A percentile compares a stretch with the other conserved stretches of the same genome.
Conservation (phyloP, 257 asterid species). For the Osmanthus fragrans region DNA sequence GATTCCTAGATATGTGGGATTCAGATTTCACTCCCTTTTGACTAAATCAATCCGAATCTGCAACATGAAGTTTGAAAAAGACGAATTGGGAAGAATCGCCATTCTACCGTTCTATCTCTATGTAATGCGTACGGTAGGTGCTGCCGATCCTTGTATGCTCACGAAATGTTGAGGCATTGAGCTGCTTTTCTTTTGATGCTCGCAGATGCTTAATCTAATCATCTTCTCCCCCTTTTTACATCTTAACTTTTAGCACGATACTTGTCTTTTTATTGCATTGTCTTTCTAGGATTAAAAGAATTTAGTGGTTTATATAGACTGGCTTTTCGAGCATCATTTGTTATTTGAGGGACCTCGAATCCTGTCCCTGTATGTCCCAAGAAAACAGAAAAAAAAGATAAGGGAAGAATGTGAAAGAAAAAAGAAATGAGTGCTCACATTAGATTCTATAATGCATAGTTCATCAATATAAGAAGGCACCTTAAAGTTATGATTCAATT, state of each 20-base stretch:
- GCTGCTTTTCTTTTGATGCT: neutral
- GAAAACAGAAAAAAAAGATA: neutral
- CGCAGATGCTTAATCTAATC: neutral
- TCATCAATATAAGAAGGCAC: neutral
- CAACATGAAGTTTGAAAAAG: slow-evolving; percentile 84
- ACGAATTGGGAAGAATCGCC: slow-evolving; percentile 96
- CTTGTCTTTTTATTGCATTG: neutral
- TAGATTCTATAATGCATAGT: neutral
- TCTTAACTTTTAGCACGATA: neutral
- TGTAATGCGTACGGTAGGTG: slow-evolving; percentile 95
- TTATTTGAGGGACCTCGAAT: neutral
- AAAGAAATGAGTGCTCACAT: neutral
- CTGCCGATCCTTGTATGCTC: slow-evolving; percentile 15
- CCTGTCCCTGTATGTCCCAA: neutral
- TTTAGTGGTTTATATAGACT: neutral
- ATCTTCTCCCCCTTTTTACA: neutral
- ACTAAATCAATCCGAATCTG: too few relatives aligned
- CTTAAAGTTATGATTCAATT: neutral
- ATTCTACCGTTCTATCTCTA: slow-evolving; percentile 97
- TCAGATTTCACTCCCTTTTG: too few relatives aligned
- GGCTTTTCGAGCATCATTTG: neutral
- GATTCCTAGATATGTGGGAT: too few relatives aligned
- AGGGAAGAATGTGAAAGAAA: neutral
- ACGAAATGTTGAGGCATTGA: neutral
- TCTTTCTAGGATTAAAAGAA: neutral